These are phyloP conservation scores for Erysiphe pulchra DNA, from an alignment of 2,329 filamentous ascomycete species.

Conservation along the genomic window DNA sequence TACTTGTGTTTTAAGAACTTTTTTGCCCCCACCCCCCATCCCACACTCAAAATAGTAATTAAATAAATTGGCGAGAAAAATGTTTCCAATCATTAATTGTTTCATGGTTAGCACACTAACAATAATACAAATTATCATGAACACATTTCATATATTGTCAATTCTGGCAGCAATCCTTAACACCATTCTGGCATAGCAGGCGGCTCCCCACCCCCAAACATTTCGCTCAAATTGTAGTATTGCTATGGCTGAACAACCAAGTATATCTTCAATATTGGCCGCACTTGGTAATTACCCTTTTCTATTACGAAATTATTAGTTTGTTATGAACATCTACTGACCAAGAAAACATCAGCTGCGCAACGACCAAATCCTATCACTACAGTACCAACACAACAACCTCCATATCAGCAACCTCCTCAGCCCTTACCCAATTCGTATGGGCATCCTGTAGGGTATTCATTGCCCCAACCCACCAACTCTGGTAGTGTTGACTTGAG, in stretches of 20 bases:
- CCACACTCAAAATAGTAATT: no score
- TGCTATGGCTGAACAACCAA: slow-evolving; percentile 20
- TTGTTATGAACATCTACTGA: neutral
- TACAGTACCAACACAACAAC: slow-evolving; percentile 18
- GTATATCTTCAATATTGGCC: slow-evolving; percentile 24
- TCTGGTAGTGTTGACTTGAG: slow-evolving; percentile 61
- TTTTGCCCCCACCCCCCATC: no score
- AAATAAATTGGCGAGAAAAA: no score
- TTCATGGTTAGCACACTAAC: no score
- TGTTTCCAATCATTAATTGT: no score
- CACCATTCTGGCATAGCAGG: no score
- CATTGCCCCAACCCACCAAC: slow-evolving; percentile 28
- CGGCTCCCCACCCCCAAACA: no score
- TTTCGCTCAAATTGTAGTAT: neutral
- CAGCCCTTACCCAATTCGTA: slow-evolving; percentile 20
- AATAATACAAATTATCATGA: no score
- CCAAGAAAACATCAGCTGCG: slow-evolving; percentile 17
- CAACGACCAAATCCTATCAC: slow-evolving; percentile 20
- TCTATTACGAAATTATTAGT: neutral
- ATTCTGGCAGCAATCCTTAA: no score
- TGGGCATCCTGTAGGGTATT: slow-evolving; percentile 14
- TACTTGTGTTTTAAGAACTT: no score
- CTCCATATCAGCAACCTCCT: slow-evolving; percentile 16
- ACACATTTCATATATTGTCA: no score
- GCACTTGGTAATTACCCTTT: slow-evolving; percentile 18